Evolutionary conservation across 768 basidiomycete species (phyloP), one percentile per base, ranked within the genome.

Genomic region (Rhizopogon vinicolor): DNA sequence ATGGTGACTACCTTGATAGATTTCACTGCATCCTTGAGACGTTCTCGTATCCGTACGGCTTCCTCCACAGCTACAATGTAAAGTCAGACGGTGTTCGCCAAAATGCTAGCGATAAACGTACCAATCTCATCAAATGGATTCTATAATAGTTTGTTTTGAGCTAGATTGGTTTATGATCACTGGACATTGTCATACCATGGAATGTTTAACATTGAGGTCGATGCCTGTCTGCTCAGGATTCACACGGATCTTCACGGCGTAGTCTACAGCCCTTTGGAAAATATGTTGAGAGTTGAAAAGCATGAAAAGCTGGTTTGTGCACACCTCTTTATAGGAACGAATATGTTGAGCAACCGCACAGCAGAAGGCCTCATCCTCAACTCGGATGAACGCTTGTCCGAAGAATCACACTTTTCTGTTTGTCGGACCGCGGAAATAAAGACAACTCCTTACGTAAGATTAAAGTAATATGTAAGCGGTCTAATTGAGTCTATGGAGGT

Each of bases 101-200:
- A 18, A 25, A 25, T 39, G 12, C 13, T 14, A 29, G 37, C n/a
- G 33, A 16, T 7, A 53, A 49, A 56, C 58, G n/a, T 54, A 94
- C 94, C 96, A 66, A 98, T 98, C 75, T 99, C 97, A 69, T 98
- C 96, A 65, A 98, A 98, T 0, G 97, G 96, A 72, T 98, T 98
- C 95, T 98, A 64, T 54, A 13, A 40, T 19, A 9, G 25, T 12
- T 22, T 43, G n/a, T 10, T 22, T 41, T 16, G 40, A 49, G 46
- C 56, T 41, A 25, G 33, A 57, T 8, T 18, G 35, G 58, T 19
- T 19, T 37, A 33, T 12, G 19, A 8, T 3, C 13, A 22, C 12
- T 37, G 41, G 33, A 39, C 12, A 7, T 41, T 41, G 8, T 63
- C 86, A 62, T 60, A 94, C 96, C 95, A 99, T 98, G 2, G 93